Evolutionary conservation across 371 early-diverging fungal species (phyloP).

Genomic region (Mortierella sp.): DNA sequence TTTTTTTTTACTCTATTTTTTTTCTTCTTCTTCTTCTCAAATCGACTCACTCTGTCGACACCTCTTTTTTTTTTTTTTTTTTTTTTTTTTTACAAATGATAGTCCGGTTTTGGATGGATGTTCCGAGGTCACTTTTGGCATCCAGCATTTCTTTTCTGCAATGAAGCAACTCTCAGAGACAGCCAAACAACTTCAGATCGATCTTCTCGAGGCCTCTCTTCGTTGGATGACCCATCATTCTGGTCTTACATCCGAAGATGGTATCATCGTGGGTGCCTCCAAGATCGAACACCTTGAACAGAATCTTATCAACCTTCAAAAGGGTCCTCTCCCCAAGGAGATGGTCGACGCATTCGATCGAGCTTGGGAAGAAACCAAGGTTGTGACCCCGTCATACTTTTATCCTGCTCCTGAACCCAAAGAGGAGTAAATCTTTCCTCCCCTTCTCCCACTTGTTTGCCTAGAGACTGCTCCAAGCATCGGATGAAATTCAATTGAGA

Average conservation of each 20-base stretch:
- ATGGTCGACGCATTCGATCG: slow-evolving; percentile 61
- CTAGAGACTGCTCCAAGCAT: too few species aligned
- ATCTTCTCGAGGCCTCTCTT: slow-evolving; percentile 60
- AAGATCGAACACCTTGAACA: slow-evolving; percentile 55
- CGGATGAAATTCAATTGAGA: too few species aligned
- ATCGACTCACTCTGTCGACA: too few species aligned
- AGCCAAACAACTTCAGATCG: slow-evolving; percentile 45
- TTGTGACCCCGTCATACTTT: slow-evolving; percentile 55
- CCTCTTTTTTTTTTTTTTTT: slow-evolving; percentile 4
- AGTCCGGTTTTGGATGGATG: neutral
- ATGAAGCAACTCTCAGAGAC: slow-evolving; percentile 52
- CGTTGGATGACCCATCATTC: slow-evolving; percentile 76
- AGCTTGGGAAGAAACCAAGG: slow-evolving; percentile 56
- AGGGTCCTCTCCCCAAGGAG: slow-evolving; percentile 62
- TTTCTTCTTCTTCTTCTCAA: neutral
- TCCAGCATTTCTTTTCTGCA: slow-evolving; percentile 60
- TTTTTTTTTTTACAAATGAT: neutral
- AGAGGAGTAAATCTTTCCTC: too few species aligned
- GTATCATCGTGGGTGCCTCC: slow-evolving; percentile 66
- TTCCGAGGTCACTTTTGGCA: slow-evolving; percentile 68
- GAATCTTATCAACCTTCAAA: slow-evolving; percentile 56
- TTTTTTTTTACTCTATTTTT: slow-evolving; percentile 7
- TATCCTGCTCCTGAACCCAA: too few species aligned
- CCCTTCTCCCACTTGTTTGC: too few species aligned
- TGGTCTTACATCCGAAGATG: slow-evolving; percentile 53